Evolutionary conservation across 768 basidiomycete genomes (phyloP).

Genomic region (Podaxis pistillaris): DNA sequence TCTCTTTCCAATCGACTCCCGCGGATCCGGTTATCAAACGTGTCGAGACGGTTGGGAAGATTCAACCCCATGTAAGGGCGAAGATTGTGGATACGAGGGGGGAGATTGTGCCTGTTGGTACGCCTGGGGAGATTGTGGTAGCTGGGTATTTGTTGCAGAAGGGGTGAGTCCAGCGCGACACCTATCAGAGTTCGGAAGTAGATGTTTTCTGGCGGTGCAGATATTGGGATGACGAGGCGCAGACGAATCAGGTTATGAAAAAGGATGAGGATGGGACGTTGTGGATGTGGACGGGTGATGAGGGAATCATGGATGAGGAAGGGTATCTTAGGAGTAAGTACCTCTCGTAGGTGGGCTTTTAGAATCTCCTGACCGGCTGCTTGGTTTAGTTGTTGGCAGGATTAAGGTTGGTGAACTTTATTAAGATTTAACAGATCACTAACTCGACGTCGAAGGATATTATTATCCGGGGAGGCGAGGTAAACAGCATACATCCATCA

Average conservation of each 20-base stretch:
- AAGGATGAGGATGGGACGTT: slow-evolving; percentile 50
- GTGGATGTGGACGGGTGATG: slow-evolving; percentile 87
- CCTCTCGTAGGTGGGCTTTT: background rate
- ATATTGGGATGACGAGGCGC: slow-evolving; percentile 75
- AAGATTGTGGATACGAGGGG: slow-evolving; percentile 63
- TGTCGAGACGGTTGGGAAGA: slow-evolving; percentile 78
- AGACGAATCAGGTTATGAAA: slow-evolving; percentile 60
- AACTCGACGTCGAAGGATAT: slow-evolving; percentile 50
- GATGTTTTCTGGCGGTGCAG: slow-evolving; percentile 30
- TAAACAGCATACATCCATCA: slow-evolving; percentile 23
- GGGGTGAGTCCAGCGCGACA: slow-evolving; percentile 44
- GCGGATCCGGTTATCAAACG: slow-evolving; percentile 70
- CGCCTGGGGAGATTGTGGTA: slow-evolving; percentile 71
- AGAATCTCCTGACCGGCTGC: background rate
- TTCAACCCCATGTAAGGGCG: slow-evolving; percentile 76
- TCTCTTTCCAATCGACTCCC: slow-evolving; percentile 78
- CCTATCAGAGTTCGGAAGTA: background rate
- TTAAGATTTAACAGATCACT: background rate
- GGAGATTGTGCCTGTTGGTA: slow-evolving; percentile 66
- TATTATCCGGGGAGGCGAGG: slow-evolving; percentile 86
- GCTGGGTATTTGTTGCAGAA: slow-evolving; percentile 80
- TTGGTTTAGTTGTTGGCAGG: slow-evolving; percentile 64
- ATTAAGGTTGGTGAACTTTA: slow-evolving; percentile 54
- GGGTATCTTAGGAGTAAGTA: slow-evolving; percentile 71
- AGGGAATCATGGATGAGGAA: slow-evolving; percentile 78